These are phyloP conservation scores for Candida hispaniensis DNA, from an alignment of 805 yeast species.

Conservation along the genomic window DNA sequence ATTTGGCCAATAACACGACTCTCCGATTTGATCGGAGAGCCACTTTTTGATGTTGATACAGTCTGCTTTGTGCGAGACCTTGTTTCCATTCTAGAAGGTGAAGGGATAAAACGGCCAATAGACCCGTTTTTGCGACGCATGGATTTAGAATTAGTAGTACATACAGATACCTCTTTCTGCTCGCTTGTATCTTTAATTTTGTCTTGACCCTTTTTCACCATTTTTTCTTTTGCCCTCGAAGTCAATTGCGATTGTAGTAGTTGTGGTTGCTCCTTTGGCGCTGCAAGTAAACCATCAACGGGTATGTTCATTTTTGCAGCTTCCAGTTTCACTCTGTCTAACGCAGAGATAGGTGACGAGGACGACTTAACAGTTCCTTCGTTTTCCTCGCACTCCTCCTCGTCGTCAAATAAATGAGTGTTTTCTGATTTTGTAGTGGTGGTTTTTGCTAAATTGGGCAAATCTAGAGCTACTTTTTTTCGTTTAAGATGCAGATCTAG, in stretches of 20 bases:
- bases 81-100: not conserved
- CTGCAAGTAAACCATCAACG: constrained; percentile 20
- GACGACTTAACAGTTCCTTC: constrained; percentile 13
- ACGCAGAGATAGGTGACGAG: constrained; percentile 20
- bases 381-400: constrained; percentile 18
- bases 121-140: not conserved
- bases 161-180: constrained; percentile 6
- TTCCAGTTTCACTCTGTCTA: constrained; percentile 22
- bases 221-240: constrained; percentile 1
- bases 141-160: constrained; percentile 3
- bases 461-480: constrained; percentile 15
- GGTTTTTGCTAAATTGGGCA: constrained; percentile 18
- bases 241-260: not conserved
- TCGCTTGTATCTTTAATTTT: constrained; percentile 10
- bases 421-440: constrained; percentile 17
- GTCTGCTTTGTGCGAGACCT: constrained; percentile 2
- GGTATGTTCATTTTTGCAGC: constrained; percentile 20
- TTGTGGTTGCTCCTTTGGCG: constrained; percentile 14
- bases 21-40: constrained; percentile 6
- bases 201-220: too few relatives aligned
- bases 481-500: constrained; percentile 3
- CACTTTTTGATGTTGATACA: constrained; percentile 3
- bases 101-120: not conserved
- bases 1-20: constrained; percentile 10
- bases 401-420: constrained; percentile 20